Base-by-base conservation (phyloP, 805 yeast genomes). In the Candida boleticola region DNA sequence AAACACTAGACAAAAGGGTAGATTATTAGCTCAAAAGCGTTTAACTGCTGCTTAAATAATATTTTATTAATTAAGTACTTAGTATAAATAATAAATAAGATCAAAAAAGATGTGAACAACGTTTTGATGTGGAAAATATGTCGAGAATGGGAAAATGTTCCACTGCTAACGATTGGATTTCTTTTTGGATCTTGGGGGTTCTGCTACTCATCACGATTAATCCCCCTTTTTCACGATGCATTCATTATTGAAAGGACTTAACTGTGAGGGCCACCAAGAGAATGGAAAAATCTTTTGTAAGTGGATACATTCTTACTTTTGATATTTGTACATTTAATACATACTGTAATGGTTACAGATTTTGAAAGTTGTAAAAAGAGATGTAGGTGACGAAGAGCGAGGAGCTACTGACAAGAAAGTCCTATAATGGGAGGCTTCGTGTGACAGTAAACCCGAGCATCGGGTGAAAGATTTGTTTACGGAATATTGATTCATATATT, bases 1-100 rank as follows among this genome's bases (percentile, higher is more conserved):
- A 73, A 79, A 84, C 75, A 71, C 90, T 59, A 86, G 96, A 83
- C 96, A 89, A 80, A 82, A 80, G 74, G 97, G 93, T 74, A 85
- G 93, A 79, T 76, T 85, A 66, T 84, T 89, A 67, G 68, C 87
- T 71, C 89, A 84, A 79, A 86, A 86, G 85, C 84, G 93, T 73
- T 77, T 85, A 63, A 68, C 89, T 71, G 87, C 88, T 76, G 58
- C 54, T 47, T 53, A 53, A 27, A 19, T 31, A 18, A 31, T 31
- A 13, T 31, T 31, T 31, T 31, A 31, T 31, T 31, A 14, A n/a
- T 31, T 31, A 31, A 31, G 35, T 31, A 31, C 35, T 31, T 31
- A 31, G 35, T 31, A 31, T 31, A 31, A 47, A 45, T 43, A 26
- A 36, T 35, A 35, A 35, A 35, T 33, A 31, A 30, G 35, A 31